These are phyloP conservation scores for Solanum chacoense DNA, from an alignment of 305 asterid genomes.

Conservation along the genomic window DNA sequence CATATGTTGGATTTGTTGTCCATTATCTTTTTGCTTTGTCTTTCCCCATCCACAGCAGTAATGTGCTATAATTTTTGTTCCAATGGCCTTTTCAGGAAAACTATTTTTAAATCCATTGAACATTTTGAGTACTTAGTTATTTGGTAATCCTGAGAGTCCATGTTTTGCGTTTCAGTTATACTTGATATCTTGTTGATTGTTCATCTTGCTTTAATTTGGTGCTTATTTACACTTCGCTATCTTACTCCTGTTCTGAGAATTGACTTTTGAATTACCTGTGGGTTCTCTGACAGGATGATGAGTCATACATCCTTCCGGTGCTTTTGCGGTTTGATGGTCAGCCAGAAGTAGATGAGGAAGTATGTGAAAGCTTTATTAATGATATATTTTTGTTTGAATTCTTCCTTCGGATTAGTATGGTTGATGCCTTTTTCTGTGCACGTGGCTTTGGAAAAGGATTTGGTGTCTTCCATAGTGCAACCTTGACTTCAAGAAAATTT, in stretches of 20 bases:
- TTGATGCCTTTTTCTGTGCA: background rate
- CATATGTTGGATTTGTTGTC: background rate
- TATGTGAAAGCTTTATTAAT: conserved; percentile 14
- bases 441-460: background rate
- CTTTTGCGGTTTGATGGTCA: conserved; percentile 84
- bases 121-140: background rate
- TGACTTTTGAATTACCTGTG: background rate
- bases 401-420: background rate
- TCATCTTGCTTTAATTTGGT: background rate
- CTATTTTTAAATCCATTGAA: background rate
- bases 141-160: background rate
- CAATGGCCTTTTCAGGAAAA: background rate
- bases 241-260: background rate
- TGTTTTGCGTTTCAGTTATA: background rate
- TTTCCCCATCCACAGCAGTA: background rate
- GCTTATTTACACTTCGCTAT: background rate
- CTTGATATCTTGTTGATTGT: background rate
- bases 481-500: background rate
- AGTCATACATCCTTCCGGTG: conserved; percentile 86
- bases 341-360: conserved; percentile 96
- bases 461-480: background rate
- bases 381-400: background rate
- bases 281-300: conserved; percentile 55
- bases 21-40: background rate
- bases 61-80: background rate